Evolutionary conservation across 169 alveolate species (phyloP), one percentile per base, ranked within the genome.

Genomic region (Blepharisma undulans): DNA sequence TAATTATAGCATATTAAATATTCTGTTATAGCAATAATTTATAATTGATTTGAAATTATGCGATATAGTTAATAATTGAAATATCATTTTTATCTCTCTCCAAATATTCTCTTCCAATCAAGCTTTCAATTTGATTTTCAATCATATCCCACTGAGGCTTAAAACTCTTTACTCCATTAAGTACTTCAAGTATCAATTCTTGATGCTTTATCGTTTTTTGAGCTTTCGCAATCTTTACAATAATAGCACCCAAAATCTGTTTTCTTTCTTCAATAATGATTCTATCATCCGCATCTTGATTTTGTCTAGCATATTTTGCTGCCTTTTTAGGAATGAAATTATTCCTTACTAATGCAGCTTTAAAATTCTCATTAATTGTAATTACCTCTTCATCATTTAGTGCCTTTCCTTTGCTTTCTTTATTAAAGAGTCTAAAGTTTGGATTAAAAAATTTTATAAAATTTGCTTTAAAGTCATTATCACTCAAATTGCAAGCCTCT

Each of bases 131-230:
- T 33, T 93, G 72, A 34, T 84, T 25, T 91, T 94, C 93, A 30
- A 94, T 93, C 97, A 92, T 92, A 34, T 72, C 90, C 5, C 95
- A 95, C 76, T 94, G 94, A 21, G 97, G 95, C 88, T 82, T 93
- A 79, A 94, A 94, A 19, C 88, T 85, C 8, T 60, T 92, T 34
- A 92, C 91, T 76, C 93, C 93, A 61, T 93, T 90, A 32, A 94
- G 27, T 4, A 94, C 97, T 77, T 94, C 97, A 21, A 81, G 76
- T 32, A 89, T 12, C 22, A 94, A 92, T 74, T 92, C 93, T 36
- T 77, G 90, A 34, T 94, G 95, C 81, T 91, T 90, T 72, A 92
- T 95, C 76, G 84, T 60, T 81, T 80, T 94, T 34, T 94, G 81
- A 25, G 90, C 95, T 84, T 94, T 94, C 95, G 93, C 91, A 71